These are phyloP conservation scores for Anastatica hierochuntica DNA, from an alignment of 345 rosid genomes.

Conservation along the genomic window DNA sequence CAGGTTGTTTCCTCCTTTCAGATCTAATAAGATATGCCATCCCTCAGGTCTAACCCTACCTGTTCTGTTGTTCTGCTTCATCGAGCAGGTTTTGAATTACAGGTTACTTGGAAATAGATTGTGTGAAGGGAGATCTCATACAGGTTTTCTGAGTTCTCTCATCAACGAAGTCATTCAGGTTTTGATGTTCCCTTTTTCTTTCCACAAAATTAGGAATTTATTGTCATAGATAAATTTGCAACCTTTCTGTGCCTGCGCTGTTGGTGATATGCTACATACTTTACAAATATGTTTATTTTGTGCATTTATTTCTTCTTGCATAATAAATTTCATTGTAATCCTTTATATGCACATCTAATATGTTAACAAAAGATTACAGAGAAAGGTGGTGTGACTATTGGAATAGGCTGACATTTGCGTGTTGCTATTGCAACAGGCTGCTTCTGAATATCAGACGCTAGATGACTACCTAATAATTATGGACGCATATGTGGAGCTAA, in stretches of 20 bases:
- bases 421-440: slow-evolving; percentile 34
- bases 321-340: too few species aligned
- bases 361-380: slow-evolving; percentile 11
- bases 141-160: slow-evolving; percentile 30
- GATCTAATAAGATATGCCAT: background rate
- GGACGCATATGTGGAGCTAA: slow-evolving; percentile 71
- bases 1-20: slow-evolving; percentile 37
- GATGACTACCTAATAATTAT: slow-evolving; percentile 61
- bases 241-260: background rate
- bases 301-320: too few species aligned
- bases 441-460: slow-evolving; percentile 43
- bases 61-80: background rate
- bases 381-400: background rate
- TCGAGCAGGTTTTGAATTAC: slow-evolving; percentile 61
- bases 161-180: slow-evolving; percentile 63
- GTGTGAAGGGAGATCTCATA: slow-evolving; percentile 38
- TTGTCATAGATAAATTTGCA: background rate
- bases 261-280: background rate
- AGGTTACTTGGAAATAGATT: slow-evolving; percentile 79
- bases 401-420: slow-evolving; percentile 10
- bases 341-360: background rate
- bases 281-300: background rate
- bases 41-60: slow-evolving; percentile 4
- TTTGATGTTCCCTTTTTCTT: slow-evolving; percentile 14
- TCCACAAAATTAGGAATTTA: background rate